A percentile compares a stretch with the other conserved stretches of the same genome.
Evolutionary conservation across 2,329 filamentous ascomycete species (phyloP).

Genomic region (Paracamarosporium sp.): DNA sequence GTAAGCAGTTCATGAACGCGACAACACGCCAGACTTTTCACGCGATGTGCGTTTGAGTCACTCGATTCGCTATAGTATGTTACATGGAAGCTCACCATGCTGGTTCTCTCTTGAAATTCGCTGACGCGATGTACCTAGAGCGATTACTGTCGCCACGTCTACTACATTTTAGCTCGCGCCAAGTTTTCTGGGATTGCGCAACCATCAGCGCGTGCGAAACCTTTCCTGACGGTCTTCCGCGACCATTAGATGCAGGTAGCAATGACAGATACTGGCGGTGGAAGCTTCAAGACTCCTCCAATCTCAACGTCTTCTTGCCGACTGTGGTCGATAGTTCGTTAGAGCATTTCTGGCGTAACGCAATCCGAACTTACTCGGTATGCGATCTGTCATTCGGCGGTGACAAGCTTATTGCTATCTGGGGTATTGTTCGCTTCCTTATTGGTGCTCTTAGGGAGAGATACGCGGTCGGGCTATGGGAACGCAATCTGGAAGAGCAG

Average conservation of each 20-base stretch:
- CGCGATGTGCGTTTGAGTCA: too few relatives aligned
- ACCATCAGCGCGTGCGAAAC: conserved; percentile 31
- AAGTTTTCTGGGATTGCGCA: conserved; percentile 39
- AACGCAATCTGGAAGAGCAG: conserved; percentile 30
- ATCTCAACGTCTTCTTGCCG: conserved; percentile 10
- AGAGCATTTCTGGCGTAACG: conserved; percentile 28
- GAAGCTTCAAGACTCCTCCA: conserved; percentile 23
- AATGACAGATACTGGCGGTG: conserved; percentile 34
- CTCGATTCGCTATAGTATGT: too few relatives aligned
- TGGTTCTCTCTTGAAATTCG: neutral
- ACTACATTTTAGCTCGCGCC: conserved; percentile 28
- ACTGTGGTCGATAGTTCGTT: conserved; percentile 29
- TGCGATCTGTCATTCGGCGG: conserved; percentile 25
- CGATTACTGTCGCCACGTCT: conserved; percentile 35
- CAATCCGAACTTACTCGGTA: conserved; percentile 29
- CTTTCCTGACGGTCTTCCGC: conserved; percentile 28
- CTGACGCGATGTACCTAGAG: conserved; percentile 19
- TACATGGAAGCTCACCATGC: too few relatives aligned
- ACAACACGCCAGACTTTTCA: too few relatives aligned
- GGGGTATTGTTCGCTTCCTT: conserved; percentile 37
- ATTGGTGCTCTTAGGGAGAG: conserved; percentile 24
- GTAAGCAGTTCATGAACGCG: conserved; percentile 10
- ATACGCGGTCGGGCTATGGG: conserved; percentile 33
- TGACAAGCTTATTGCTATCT: conserved; percentile 34
- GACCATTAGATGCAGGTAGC: conserved; percentile 22